Conservation (phyloP, 1,284 basidiomycete species). For the Ganoderma meredithae region DNA sequence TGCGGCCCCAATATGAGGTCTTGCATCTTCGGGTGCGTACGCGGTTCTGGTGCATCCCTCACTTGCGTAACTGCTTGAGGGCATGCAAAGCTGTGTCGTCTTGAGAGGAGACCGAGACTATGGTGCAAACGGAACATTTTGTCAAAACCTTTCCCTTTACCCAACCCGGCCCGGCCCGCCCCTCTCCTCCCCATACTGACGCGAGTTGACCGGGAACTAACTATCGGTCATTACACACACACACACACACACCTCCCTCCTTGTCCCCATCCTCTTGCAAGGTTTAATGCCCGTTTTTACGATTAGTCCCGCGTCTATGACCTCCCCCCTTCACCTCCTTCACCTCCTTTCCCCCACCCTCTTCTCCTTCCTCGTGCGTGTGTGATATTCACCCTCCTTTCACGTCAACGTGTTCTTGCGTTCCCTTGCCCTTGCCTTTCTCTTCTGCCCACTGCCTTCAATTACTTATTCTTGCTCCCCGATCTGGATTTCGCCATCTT, state of each 20-base stretch:
- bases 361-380: background rate
- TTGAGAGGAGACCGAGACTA: background rate
- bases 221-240: background rate
- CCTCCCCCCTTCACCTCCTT: conserved; percentile 1
- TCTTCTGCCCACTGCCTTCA: background rate
- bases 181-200: background rate
- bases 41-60: background rate
- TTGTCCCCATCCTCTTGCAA: background rate
- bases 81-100: background rate
- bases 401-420: background rate
- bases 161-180: background rate
- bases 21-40: background rate
- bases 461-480: background rate
- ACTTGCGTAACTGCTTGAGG: background rate
- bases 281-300: background rate
- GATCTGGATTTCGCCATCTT: background rate
- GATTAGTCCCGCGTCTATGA: background rate
- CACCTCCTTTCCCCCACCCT: background rate
- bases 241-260: background rate
- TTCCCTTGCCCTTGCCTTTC: conserved; percentile 2
- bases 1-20: background rate
- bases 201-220: background rate
- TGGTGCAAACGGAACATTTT: background rate
- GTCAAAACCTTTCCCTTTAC: background rate
- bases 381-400: conserved; percentile 6